Evolutionary conservation across 2,329 filamentous ascomycete genomes (phyloP), one percentile per base, ranked within the genome.

Genomic region (Botrytis porri): DNA sequence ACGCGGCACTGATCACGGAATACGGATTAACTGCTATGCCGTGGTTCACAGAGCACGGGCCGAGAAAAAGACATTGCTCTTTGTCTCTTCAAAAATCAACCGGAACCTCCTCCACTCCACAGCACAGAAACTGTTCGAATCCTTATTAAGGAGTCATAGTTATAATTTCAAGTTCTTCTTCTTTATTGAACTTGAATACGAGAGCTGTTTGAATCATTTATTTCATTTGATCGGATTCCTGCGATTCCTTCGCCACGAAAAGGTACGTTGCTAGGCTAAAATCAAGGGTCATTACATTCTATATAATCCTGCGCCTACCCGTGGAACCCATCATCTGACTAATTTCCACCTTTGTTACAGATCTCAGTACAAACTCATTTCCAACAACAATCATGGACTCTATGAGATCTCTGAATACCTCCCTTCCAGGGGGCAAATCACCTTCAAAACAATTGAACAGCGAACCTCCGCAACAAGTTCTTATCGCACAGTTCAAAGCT

Each of bases 401-500:
- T 70, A 90, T 90, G 88, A 85, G 87, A 78, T 88, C 86, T 73
- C 83, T 90, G 63, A 89, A 89, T 76, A 89, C 86, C 43, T 90
- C 88, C 69, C 82, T 90, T 73, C 88, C 88, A n/a, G 76, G 80
- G 14, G 66, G 75, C n/a, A 82, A 83, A 74, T 85, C 85, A 22
- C 83, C 85, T 54, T 81, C 84, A 77, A 86, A 82, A 73, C 81
- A 81, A 69, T 78, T 77, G 59, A 62, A 77, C n/a, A 81, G 78
- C 73, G 85, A 85, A 63, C 84, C 85, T 29, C 86, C 88, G 29
- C 89, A 91, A 80, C 87, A 90, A 80, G 89, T 98, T 65, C 89
- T 98, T 73, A 91, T 95, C 78, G 57, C 67, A 65, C 91, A 93
- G 73, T 99, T 99, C 87, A 96, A 94, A 82, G 90, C 92, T 25